Evolutionary conservation across 805 yeast genomes (phyloP).

Genomic region (Candida pseudofarinosa): DNA sequence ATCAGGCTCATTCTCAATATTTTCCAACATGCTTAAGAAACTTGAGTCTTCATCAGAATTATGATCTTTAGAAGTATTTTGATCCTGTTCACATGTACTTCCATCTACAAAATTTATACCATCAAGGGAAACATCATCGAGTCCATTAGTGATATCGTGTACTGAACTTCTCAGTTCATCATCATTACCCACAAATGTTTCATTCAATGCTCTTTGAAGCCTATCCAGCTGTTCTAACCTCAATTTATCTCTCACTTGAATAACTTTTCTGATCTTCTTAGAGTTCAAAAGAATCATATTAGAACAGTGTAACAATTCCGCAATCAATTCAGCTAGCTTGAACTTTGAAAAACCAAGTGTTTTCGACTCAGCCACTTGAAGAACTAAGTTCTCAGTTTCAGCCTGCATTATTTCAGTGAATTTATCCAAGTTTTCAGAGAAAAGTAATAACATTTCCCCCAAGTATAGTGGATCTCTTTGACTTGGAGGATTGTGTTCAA

Average conservation of each 20-base stretch:
- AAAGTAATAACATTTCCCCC: constrained; percentile 77
- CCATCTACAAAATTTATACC: constrained; percentile 22
- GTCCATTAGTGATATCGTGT: constrained; percentile 31
- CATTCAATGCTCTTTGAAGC: constrained; percentile 39
- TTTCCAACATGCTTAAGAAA: constrained; percentile 18
- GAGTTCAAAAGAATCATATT: constrained; percentile 91
- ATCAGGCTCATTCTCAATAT: constrained; percentile 27
- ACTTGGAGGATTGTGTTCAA: constrained; percentile 86
- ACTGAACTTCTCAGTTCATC: constrained; percentile 17
- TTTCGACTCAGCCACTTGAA: constrained; percentile 10
- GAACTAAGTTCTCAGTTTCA: constrained; percentile 21
- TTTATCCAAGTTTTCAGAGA: constrained; percentile 67
- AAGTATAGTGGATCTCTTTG: constrained; percentile 89
- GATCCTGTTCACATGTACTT: constrained; percentile 2
- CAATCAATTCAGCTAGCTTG: constrained; percentile 85
- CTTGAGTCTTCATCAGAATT: constrained; percentile 4
- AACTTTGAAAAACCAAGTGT: constrained; percentile 90
- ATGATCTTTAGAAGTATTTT: constrained; percentile 5
- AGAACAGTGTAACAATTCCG: constrained; percentile 94
- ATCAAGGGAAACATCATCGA: constrained; percentile 35
- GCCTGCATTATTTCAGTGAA: constrained; percentile 59
- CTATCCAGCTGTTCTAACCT: constrained; percentile 43
- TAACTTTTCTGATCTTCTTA: constrained; percentile 62
- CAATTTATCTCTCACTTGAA: constrained; percentile 63
- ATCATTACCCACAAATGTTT: constrained; percentile 13